A percentile compares a stretch with the other conserved stretches of the same genome.
These are phyloP conservation scores for Platanthera guangdongensis DNA, from an alignment of 106 monocot species.

Conservation along the genomic window DNA sequence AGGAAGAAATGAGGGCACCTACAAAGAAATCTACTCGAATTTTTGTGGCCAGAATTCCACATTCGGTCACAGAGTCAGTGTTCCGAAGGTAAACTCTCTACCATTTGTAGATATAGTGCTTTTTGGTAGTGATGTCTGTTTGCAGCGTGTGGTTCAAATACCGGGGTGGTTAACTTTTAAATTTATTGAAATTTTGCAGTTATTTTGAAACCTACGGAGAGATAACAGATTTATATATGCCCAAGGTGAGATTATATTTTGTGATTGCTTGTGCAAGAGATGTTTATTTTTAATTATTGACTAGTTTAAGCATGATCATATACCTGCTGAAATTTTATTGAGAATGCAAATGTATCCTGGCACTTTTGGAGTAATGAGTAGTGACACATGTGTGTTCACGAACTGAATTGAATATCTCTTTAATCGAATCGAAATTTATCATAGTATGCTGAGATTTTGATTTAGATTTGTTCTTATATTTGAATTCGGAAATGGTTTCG, in stretches of 20 bases:
- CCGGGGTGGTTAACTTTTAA: neutral
- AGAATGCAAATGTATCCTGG: neutral
- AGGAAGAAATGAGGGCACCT: slow-evolving; percentile 92
- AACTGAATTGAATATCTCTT: too few relatives aligned
- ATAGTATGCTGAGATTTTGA: too few relatives aligned
- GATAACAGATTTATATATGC: slow-evolving; percentile 97
- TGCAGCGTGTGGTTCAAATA: neutral
- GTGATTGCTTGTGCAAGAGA: neutral
- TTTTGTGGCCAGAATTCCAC: slow-evolving; percentile 96
- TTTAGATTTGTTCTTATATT: too few relatives aligned
- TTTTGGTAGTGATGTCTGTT: slow-evolving; percentile 7
- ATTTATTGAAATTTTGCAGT: slow-evolving; percentile 35
- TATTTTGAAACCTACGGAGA: slow-evolving; percentile 93
- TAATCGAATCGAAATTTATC: too few relatives aligned
- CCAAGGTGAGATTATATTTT: slow-evolving; percentile 54
- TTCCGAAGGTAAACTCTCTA: slow-evolving; percentile 52
- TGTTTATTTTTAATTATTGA: neutral
- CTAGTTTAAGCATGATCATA: neutral
- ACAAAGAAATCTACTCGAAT: slow-evolving; percentile 83
- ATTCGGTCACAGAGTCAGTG: slow-evolving; percentile 65
- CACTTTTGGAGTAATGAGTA: neutral
- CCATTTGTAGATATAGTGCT: neutral
- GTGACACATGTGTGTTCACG: too few relatives aligned
- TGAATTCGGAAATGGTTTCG: too few relatives aligned
- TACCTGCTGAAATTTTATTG: neutral